These are phyloP conservation scores for Dovyalis caffra DNA, from an alignment of 345 rosid species.

Conservation along the genomic window DNA sequence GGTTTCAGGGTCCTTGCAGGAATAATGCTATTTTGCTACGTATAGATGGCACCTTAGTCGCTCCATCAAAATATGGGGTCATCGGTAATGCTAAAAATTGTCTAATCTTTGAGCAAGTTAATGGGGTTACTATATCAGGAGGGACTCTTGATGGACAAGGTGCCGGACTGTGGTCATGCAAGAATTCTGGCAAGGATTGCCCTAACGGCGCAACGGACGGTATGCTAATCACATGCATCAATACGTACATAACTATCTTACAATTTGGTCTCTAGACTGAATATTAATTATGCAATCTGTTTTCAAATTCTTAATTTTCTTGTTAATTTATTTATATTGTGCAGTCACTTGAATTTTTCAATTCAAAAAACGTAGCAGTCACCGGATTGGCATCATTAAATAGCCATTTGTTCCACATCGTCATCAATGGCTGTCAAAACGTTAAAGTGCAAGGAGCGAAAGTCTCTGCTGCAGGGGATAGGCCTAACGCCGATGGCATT, in stretches of 20 bases:
- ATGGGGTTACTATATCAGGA: conserved; percentile 42
- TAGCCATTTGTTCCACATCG: conserved; percentile 69
- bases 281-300: too few species aligned
- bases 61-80: conserved; percentile 49
- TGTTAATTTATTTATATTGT: too few species aligned
- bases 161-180: conserved; percentile 55
- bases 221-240: conserved; percentile 19
- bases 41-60: conserved; percentile 52
- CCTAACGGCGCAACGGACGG: conserved; percentile 67
- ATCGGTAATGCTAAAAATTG: conserved; percentile 51
- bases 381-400: conserved; percentile 56
- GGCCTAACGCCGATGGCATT: conserved; percentile 88
- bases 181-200: conserved; percentile 46
- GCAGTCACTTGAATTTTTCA: conserved; percentile 52
- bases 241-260: too few species aligned
- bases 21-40: conserved; percentile 36
- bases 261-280: too few species aligned
- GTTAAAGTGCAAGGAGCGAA: conserved; percentile 50
- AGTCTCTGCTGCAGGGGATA: conserved; percentile 46
- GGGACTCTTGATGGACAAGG: conserved; percentile 60
- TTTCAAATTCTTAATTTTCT: too few species aligned
- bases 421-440: conserved; percentile 43
- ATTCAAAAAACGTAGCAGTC: conserved; percentile 52
- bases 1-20: conserved; percentile 57
- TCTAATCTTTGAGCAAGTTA: conserved; percentile 48